Percentiles rank a stretch among this genome's conserved stretches.
Evolutionary conservation across 2,329 filamentous ascomycete genomes (phyloP).

Genomic region (Cladosporium oxysporum): DNA sequence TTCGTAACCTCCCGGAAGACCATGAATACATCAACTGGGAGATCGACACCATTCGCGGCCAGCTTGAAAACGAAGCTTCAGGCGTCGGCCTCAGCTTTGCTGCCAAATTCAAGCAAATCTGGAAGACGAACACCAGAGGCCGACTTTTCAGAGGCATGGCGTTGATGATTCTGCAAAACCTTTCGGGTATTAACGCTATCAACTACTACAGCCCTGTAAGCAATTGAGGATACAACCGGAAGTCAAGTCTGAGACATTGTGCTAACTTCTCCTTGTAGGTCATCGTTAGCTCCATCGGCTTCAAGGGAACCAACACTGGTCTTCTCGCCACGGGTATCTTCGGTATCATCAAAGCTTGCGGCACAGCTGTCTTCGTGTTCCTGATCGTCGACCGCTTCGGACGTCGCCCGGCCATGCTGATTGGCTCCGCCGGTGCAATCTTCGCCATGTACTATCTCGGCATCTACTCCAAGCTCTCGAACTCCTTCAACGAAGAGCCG

Average conservation of each 20-base stretch:
- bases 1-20: slow-evolving; percentile 11
- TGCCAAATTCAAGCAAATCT: slow-evolving; percentile 40
- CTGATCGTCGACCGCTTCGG: slow-evolving; percentile 16
- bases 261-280: not conserved
- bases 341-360: slow-evolving; percentile 22
- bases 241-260: not conserved
- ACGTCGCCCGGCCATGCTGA: slow-evolving; percentile 6
- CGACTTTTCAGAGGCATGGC: slow-evolving; percentile 24
- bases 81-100: slow-evolving; percentile 18
- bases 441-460: slow-evolving; percentile 55
- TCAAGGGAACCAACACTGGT: slow-evolving; percentile 17
- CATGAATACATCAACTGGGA: slow-evolving; percentile 16
- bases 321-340: slow-evolving; percentile 21
- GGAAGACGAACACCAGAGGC: slow-evolving; percentile 20
- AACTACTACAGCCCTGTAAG: slow-evolving; percentile 6
- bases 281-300: slow-evolving; percentile 9
- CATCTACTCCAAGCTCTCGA: slow-evolving; percentile 45
- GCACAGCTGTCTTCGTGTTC: slow-evolving; percentile 14
- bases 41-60: slow-evolving; percentile 8
- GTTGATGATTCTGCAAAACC: slow-evolving; percentile 24
- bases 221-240: not conserved
- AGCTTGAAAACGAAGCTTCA: slow-evolving; percentile 11
- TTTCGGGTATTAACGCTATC: slow-evolving; percentile 19
- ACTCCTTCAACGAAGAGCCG: slow-evolving; percentile 50
- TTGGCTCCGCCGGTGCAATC: slow-evolving; percentile 35